These are phyloP conservation scores for Coemansia sp. DNA, from an alignment of 192 early-diverging fungal species.

Conservation along the genomic window DNA sequence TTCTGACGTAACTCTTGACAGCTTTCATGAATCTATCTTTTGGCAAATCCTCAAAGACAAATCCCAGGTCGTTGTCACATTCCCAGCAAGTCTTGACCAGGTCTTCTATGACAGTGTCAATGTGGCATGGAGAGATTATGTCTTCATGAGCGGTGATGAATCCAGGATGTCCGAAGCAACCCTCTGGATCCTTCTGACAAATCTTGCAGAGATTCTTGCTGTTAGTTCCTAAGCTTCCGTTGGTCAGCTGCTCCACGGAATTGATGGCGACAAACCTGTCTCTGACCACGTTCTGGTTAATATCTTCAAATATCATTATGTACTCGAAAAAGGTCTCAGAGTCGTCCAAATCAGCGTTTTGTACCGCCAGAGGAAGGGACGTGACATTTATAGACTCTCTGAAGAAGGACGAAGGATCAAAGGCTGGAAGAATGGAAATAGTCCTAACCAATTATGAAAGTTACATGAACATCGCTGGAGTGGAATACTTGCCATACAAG, in stretches of 20 bases:
- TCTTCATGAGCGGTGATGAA: neutral
- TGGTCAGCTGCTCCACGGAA: neutral
- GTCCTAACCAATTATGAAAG: neutral
- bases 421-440: neutral
- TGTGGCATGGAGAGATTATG: neutral
- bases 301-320: neutral
- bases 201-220: neutral
- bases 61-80: neutral
- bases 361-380: neutral
- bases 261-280: neutral
- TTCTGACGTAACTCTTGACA: neutral
- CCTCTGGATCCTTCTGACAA: neutral
- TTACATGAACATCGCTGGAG: neutral
- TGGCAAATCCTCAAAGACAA: neutral
- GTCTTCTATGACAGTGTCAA: neutral
- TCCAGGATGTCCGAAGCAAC: neutral
- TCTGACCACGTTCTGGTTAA: neutral
- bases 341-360: neutral
- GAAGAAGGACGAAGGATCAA: neutral
- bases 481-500: neutral
- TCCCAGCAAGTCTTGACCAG: neutral
- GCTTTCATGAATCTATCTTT: neutral
- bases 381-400: neutral
- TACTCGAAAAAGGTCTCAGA: neutral
- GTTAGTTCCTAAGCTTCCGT: constrained; percentile 3